Evolutionary conservation across 352 stramenopile genomes (phyloP).

Genomic region (Pythium biforme): DNA sequence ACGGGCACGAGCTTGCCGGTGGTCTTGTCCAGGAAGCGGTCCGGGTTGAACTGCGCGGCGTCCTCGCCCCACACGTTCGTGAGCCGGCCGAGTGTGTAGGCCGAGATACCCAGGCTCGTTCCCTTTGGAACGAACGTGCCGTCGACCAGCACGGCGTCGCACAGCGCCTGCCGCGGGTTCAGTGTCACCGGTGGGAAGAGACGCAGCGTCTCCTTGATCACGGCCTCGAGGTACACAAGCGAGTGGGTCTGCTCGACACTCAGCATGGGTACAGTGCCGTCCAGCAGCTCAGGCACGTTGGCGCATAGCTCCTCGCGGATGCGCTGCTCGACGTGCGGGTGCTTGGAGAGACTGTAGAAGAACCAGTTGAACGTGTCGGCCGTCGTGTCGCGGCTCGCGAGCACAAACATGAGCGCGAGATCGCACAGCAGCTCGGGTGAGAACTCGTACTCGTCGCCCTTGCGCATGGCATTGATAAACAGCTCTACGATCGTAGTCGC

Average conservation of each 20-base stretch:
- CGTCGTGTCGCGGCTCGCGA: conserved; percentile 53
- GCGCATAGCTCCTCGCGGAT: conserved; percentile 29
- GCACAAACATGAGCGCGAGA: conserved; percentile 47
- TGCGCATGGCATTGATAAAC: conserved; percentile 23
- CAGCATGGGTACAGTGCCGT: conserved; percentile 16
- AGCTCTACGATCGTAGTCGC: conserved; percentile 23
- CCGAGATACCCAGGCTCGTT: conserved; percentile 25
- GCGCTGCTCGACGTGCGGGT: conserved; percentile 33
- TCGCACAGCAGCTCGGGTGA: conserved; percentile 34
- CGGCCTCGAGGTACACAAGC: conserved; percentile 26
- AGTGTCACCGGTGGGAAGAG: conserved; percentile 34
- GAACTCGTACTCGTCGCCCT: conserved; percentile 15
- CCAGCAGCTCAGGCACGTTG: conserved; percentile 22
- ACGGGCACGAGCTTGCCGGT: conserved; percentile 19
- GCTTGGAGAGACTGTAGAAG: conserved; percentile 36
- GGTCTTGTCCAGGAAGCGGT: conserved; percentile 27
- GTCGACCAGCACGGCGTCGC: conserved; percentile 39
- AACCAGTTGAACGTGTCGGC: conserved; percentile 47
- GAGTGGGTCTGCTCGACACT: conserved; percentile 12
- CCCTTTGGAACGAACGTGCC: conserved; percentile 35
- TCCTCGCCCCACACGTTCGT: conserved; percentile 34
- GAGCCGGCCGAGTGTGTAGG: conserved; percentile 34
- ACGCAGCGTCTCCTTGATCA: conserved; percentile 39
- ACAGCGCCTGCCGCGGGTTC: conserved; percentile 25
- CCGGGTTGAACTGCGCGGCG: conserved; percentile 31